phyloP scores from a whole-genome alignment of 2,329 filamentous ascomycete species.

The Penicillium sp. region DNA sequence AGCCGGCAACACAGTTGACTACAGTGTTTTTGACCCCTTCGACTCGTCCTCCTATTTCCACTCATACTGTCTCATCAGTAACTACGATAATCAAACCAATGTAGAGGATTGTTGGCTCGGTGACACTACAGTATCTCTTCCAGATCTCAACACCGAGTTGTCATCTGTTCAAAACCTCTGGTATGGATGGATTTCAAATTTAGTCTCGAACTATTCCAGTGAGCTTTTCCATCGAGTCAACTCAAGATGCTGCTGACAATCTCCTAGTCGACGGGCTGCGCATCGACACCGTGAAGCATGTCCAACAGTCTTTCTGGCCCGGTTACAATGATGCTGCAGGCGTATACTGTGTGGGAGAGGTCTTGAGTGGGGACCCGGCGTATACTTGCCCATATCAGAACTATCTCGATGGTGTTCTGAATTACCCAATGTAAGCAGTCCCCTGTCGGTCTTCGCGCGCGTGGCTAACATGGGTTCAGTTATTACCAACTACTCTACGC shows the following conservation, averaged over 20 bases:
- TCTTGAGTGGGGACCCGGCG: conserved; percentile 40
- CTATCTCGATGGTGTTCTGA: conserved; percentile 47
- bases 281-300: conserved; percentile 52
- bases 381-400: conserved; percentile 48
- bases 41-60: conserved; percentile 61
- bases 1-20: conserved; percentile 50
- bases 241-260: not conserved
- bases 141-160: conserved; percentile 60
- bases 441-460: conserved; percentile 41
- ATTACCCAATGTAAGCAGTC: conserved; percentile 43
- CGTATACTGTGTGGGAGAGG: conserved; percentile 51
- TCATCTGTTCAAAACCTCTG: conserved; percentile 50
- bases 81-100: conserved; percentile 53
- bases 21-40: conserved; percentile 53
- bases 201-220: conserved; percentile 61
- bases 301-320: conserved; percentile 47
- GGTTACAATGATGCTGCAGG: conserved; percentile 42
- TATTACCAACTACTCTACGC: conserved; percentile 35
- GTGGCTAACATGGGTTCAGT: conserved; percentile 46
- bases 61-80: conserved; percentile 51
- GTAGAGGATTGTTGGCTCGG: conserved; percentile 54
- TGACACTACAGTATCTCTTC: conserved; percentile 55
- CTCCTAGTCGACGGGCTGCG: conserved; percentile 50
- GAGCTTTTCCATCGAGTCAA: conserved; percentile 34
- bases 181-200: conserved; percentile 57